Percentiles rank a stretch among this genome's conserved stretches.
Conservation (phyloP, 257 asterid species). For the Salvia miltiorrhiza region DNA sequence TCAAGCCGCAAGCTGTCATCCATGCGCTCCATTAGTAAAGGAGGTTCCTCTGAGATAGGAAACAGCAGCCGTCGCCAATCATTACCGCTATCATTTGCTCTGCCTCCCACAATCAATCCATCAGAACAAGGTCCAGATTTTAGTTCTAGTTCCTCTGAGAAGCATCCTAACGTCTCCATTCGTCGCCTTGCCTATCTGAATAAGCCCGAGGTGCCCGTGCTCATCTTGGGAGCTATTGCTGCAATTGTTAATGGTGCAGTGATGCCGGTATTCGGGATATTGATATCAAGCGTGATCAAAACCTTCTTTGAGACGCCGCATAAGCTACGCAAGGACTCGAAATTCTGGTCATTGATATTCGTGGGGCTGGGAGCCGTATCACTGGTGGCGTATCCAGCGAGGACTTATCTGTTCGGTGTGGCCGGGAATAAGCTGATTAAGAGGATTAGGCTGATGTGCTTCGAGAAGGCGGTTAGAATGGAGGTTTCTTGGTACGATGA, state of each 20-base stretch:
- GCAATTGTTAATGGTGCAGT: slow-evolving; percentile 56
- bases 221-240: slow-evolving; percentile 41
- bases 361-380: slow-evolving; percentile 40
- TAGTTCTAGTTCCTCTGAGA: slow-evolving; percentile 19
- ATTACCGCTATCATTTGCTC: slow-evolving; percentile 44
- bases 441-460: slow-evolving; percentile 55
- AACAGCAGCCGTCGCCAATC: slow-evolving; percentile 60
- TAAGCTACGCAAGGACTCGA: slow-evolving; percentile 44
- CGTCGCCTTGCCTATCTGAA: slow-evolving; percentile 55
- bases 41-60: slow-evolving; percentile 65
- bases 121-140: slow-evolving; percentile 20
- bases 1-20: slow-evolving; percentile 55
- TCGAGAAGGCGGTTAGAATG: slow-evolving; percentile 56
- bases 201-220: slow-evolving; percentile 56
- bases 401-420: slow-evolving; percentile 50
- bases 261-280: slow-evolving; percentile 51
- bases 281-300: slow-evolving; percentile 47
- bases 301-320: slow-evolving; percentile 49
- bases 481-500: slow-evolving; percentile 72
- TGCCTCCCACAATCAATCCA: slow-evolving; percentile 32
- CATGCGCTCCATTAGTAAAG: slow-evolving; percentile 59
- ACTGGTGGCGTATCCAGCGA: slow-evolving; percentile 42
- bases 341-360: slow-evolving; percentile 57
- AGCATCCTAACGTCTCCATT: slow-evolving; percentile 37
- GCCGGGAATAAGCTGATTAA: slow-evolving; percentile 58